Conservation (phyloP, 192 early-diverging fungal genomes). For the Coemansia furcata region DNA sequence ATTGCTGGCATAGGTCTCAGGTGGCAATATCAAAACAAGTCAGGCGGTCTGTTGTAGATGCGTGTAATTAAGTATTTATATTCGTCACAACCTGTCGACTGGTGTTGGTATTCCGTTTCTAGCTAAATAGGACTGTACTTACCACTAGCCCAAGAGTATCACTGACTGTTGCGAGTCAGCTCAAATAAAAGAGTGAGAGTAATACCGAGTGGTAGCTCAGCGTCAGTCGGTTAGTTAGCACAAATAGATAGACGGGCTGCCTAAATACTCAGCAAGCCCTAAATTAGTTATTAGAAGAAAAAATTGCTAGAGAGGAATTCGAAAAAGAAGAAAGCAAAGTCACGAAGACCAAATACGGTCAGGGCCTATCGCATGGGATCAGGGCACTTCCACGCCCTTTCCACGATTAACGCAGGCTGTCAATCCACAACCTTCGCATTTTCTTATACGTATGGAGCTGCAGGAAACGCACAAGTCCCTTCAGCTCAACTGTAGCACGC, state of each 20-base stretch:
- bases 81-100: neutral
- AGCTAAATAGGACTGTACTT: neutral
- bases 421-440: neutral
- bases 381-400: neutral
- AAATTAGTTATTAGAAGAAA: neutral
- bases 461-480: neutral
- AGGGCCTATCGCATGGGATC: slow-evolving; percentile 2
- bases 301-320: neutral
- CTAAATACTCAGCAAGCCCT: neutral
- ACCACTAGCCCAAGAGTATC: slow-evolving; percentile 1
- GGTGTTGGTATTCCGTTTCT: neutral
- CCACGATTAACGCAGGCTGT: neutral
- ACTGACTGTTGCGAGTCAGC: neutral
- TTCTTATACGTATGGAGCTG: neutral
- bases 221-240: neutral
- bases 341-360: neutral
- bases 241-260: neutral
- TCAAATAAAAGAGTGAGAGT: neutral
- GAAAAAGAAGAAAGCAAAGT: neutral
- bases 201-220: neutral
- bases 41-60: neutral
- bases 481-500: neutral
- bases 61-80: neutral
- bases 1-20: neutral
- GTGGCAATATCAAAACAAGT: neutral